These are phyloP conservation scores for Fusarium sp. DNA, from an alignment of 2,329 filamentous ascomycete species.

Conservation along the genomic window DNA sequence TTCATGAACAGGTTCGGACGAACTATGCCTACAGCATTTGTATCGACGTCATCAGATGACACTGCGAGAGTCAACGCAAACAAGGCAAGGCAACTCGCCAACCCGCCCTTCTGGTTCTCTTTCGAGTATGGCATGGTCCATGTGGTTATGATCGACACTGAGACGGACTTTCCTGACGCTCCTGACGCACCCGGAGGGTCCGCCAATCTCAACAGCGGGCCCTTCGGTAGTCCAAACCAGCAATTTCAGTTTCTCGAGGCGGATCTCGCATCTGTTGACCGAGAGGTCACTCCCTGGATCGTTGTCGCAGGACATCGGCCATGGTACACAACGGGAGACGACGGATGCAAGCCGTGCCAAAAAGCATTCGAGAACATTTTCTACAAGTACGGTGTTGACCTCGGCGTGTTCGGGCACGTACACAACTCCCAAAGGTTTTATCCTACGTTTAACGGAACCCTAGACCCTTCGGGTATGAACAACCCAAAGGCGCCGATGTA, in stretches of 20 bases:
- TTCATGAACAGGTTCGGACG: constrained; percentile 23
- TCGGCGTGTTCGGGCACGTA: constrained; percentile 21
- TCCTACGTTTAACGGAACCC: constrained; percentile 16
- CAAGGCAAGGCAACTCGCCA: constrained; percentile 29
- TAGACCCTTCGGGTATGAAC: constrained; percentile 10
- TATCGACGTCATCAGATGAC: constrained; percentile 11
- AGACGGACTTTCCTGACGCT: constrained; percentile 52
- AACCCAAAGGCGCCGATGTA: constrained; percentile 28
- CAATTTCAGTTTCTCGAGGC: constrained; percentile 25
- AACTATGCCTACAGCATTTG: constrained; percentile 8
- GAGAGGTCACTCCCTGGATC: constrained; percentile 63
- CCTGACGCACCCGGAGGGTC: constrained; percentile 23
- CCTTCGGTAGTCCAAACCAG: constrained; percentile 13
- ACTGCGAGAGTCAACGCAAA: constrained; percentile 22
- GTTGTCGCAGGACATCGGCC: constrained; percentile 56
- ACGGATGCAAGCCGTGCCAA: constrained; percentile 31
- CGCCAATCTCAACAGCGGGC: constrained; percentile 24
- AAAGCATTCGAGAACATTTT: constrained; percentile 19
- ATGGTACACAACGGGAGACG: constrained; percentile 59
- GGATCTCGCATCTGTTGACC: constrained; percentile 64
- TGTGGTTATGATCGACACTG: constrained; percentile 51
- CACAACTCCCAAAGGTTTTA: constrained; percentile 27
- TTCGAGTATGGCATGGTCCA: constrained; percentile 46
- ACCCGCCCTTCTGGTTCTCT: constrained; percentile 41
- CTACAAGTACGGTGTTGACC: constrained; percentile 24